Conservation (phyloP, 108 stramenopile genomes). For the Nannochloropsis salina region DNA sequence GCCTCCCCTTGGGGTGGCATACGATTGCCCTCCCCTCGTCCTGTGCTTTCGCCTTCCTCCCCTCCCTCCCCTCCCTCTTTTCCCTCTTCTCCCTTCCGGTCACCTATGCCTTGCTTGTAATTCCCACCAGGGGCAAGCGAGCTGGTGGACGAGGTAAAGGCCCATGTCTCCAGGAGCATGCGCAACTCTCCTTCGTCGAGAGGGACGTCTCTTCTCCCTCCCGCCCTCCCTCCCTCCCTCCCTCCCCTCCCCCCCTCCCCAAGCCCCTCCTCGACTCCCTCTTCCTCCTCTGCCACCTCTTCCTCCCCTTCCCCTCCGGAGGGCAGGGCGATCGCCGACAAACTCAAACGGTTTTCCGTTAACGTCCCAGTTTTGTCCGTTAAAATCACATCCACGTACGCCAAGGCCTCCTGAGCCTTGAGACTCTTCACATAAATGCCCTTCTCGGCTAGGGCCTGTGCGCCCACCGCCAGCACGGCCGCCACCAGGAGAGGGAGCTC, state of each 20-base stretch:
- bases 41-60: neutral
- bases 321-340: neutral
- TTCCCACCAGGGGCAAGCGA: neutral
- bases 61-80: neutral
- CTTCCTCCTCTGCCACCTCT: neutral
- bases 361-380: conserved; percentile 19
- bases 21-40: too few species aligned
- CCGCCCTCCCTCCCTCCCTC: neutral
- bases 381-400: neutral
- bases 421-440: neutral
- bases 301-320: neutral
- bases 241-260: neutral
- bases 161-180: neutral
- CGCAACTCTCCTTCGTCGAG: neutral
- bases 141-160: neutral
- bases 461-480: neutral
- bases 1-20: too few species aligned
- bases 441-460: neutral
- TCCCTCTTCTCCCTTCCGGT: neutral
- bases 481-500: neutral
- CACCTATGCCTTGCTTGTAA: neutral
- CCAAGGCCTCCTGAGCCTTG: neutral
- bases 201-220: neutral
- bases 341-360: conserved; percentile 2
- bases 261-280: neutral